Base-by-base conservation (phyloP, 2,329 filamentous ascomycete genomes). In the Pseudocercospora vitis region DNA sequence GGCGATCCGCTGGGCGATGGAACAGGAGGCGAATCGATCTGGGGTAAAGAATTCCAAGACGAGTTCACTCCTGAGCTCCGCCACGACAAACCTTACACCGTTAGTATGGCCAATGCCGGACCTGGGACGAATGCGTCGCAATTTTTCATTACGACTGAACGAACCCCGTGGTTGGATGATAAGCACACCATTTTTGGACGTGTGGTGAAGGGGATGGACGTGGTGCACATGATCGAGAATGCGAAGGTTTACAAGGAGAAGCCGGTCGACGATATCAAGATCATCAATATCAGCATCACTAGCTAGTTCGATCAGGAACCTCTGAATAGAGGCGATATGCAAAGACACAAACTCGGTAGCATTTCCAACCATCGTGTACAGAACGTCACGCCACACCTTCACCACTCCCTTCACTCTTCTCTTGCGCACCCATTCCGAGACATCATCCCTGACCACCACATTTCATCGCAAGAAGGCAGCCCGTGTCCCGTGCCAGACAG, bases 81-180 rank as follows among this genome's bases (percentile, higher is more conserved):
- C 70, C 94, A 99, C 68, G 94, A 99, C 75, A 95, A 94, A 74
- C 88, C 94, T 1, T 99, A 96, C 70, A 97, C 91, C 0, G 79
- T 97, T 53, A 95, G 89, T 70, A 99, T 99, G 94, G 94, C 94
- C 9, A 99, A 99, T 71, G 92, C 94, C 0, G 94, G 94, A 0
- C 90, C 91, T 0, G 91, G 92, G 65, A 96, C 91, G 29, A 99
- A 99, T 69, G 94, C 88, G 11, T 94, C 88, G 67, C 94, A 99
- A 71, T 99, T 99, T 71, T 99, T 99, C 67, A 96, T 99, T 62
- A 99, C 94, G 0, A 96, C 92, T 0, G 95, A 96, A 73, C 95
- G 95, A 76, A 91, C 94, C 77, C 87, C 91, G 4, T 99, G 94
- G 94, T 74, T 99, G 48, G 94, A 99, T 70, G 86, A 88, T 59